Percentiles rank a stretch among this genome's conserved stretches.
Conservation (phyloP, 2,329 filamentous ascomycete genomes). For the Colletotrichum sansevieriae region DNA sequence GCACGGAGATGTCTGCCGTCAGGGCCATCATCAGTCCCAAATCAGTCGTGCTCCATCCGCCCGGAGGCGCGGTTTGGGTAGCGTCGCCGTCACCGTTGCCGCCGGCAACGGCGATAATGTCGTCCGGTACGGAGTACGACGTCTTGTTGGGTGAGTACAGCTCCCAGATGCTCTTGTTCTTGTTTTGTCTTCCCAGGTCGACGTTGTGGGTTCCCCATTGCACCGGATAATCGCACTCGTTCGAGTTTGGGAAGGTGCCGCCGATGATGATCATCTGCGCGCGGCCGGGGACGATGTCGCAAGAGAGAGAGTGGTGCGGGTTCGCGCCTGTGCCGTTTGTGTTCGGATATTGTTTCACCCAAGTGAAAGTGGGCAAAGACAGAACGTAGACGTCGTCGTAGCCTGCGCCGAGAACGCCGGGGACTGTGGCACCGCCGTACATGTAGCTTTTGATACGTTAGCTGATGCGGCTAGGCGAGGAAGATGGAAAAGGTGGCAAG, state of each 20-base stretch:
- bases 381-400: constrained; percentile 75
- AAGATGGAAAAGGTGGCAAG: background rate
- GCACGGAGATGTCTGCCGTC: constrained; percentile 57
- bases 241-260: constrained; percentile 65
- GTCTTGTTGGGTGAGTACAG: constrained; percentile 63
- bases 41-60: constrained; percentile 64
- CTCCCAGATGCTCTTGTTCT: constrained; percentile 62
- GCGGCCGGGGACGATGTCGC: constrained; percentile 65
- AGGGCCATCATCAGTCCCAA: constrained; percentile 67
- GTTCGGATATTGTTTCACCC: constrained; percentile 68
- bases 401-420: constrained; percentile 57
- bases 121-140: constrained; percentile 66
- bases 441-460: constrained; percentile 61
- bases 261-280: constrained; percentile 75
- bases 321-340: constrained; percentile 54
- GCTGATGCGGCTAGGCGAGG: background rate
- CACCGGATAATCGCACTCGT: constrained; percentile 64
- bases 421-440: constrained; percentile 69
- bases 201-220: constrained; percentile 69
- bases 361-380: constrained; percentile 72
- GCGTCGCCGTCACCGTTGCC: constrained; percentile 66
- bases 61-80: constrained; percentile 62
- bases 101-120: constrained; percentile 64
- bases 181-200: constrained; percentile 64
- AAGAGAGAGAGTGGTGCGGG: constrained; percentile 68